phyloP scores from a whole-genome alignment of 106 monocot genomes.

The Dendrobium nobile region DNA sequence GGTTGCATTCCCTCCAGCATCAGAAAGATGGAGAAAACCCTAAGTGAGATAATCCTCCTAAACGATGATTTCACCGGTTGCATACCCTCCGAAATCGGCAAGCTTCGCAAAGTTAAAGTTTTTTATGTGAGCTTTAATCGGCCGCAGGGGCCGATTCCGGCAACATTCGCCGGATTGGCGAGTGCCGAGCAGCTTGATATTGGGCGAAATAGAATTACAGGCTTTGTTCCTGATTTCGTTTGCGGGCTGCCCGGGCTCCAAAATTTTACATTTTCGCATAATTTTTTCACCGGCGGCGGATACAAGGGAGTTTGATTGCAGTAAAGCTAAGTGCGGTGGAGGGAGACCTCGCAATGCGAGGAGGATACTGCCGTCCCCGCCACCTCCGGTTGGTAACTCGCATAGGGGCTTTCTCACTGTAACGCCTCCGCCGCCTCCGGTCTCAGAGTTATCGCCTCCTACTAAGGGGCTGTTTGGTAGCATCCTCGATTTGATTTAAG shows the following conservation, averaged over 20 bases:
- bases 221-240: slow-evolving; percentile 25
- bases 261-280: slow-evolving; percentile 60
- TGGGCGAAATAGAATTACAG: slow-evolving; percentile 40
- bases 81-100: too few relatives aligned
- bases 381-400: too few relatives aligned
- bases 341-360: neutral
- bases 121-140: slow-evolving; percentile 39
- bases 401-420: too few relatives aligned
- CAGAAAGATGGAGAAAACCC: slow-evolving; percentile 25
- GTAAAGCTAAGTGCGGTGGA: slow-evolving; percentile 9
- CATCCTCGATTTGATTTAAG: too few relatives aligned
- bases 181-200: slow-evolving; percentile 62
- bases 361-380: neutral
- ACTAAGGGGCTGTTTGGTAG: too few relatives aligned
- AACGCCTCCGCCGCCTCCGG: too few relatives aligned
- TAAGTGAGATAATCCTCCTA: slow-evolving; percentile 45
- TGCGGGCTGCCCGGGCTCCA: slow-evolving; percentile 35
- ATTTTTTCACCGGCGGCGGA: slow-evolving; percentile 39
- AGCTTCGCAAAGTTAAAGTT: slow-evolving; percentile 18
- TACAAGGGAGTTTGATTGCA: slow-evolving; percentile 13
- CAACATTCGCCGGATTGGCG: too few relatives aligned
- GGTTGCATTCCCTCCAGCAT: slow-evolving; percentile 37
- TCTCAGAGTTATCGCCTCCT: too few relatives aligned
- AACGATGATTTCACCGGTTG: slow-evolving; percentile 21
- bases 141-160: slow-evolving; percentile 33